Conservation (phyloP, 2,329 filamentous ascomycete species). For the Trichoderma polysporum region DNA sequence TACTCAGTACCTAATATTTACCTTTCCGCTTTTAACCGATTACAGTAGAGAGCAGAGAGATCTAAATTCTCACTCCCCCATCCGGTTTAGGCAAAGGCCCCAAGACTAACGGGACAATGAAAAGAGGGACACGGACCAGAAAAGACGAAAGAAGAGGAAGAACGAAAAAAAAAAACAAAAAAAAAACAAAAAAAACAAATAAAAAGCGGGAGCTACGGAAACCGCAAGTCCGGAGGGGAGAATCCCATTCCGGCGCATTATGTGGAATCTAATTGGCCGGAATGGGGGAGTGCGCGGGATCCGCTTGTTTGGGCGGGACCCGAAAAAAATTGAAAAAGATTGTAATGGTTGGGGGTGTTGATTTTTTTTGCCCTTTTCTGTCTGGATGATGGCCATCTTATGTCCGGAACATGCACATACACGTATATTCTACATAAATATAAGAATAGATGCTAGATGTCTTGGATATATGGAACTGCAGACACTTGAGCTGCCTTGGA, state of each 20-base stretch:
- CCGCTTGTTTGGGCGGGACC: background rate
- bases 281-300: background rate
- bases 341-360: conserved; percentile 1
- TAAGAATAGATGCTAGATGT: background rate
- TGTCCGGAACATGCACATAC: background rate
- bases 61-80: background rate
- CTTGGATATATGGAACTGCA: too few relatives aligned
- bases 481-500: too few relatives aligned
- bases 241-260: background rate
- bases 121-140: too few relatives aligned
- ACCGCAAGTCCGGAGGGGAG: background rate
- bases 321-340: background rate
- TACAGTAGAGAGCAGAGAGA: background rate
- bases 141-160: background rate
- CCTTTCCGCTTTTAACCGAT: background rate
- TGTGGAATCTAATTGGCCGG: conserved; percentile 1
- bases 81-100: background rate
- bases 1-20: background rate
- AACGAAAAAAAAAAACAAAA: background rate
- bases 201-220: conserved; percentile 5
- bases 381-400: background rate
- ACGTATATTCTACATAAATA: too few relatives aligned
- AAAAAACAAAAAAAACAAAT: background rate
- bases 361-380: background rate
- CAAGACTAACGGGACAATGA: background rate